A percentile compares a stretch with the other conserved stretches of the same genome.
These are phyloP conservation scores for Scheffersomyces illinoinensis DNA, from an alignment of 1,139 yeast genomes.

Conservation along the genomic window DNA sequence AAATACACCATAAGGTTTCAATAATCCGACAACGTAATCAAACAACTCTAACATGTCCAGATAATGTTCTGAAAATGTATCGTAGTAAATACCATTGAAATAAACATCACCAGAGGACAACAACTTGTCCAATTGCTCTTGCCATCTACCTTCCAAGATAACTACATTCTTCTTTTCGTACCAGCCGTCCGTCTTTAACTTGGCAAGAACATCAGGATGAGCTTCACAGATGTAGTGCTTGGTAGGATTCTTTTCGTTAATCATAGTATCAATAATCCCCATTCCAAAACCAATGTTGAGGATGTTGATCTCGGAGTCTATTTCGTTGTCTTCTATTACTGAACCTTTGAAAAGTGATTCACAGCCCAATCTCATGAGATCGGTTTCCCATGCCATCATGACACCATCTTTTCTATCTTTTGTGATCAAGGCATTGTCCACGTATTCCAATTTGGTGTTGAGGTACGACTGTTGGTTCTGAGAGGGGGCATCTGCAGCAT, in stretches of 20 bases:
- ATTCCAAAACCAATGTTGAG: constrained; percentile 93
- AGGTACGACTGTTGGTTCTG: constrained; percentile 67
- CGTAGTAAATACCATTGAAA: constrained; percentile 91
- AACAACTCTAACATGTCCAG: constrained; percentile 83
- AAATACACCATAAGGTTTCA: constrained; percentile 79
- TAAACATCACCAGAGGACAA: constrained; percentile 63
- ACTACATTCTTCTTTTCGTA: constrained; percentile 70
- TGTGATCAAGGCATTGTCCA: constrained; percentile 71
- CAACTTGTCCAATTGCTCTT: constrained; percentile 68
- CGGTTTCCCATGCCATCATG: constrained; percentile 96
- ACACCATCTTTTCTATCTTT: constrained; percentile 81
- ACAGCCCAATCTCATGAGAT: constrained; percentile 79
- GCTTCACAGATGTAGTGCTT: constrained; percentile 91
- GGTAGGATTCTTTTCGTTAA: constrained; percentile 60
- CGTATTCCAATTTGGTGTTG: constrained; percentile 65
- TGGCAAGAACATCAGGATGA: constrained; percentile 82
- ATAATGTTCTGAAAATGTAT: constrained; percentile 87
- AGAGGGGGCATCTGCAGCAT: constrained; percentile 52
- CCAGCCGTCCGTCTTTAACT: constrained; percentile 81
- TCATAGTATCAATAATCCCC: constrained; percentile 89
- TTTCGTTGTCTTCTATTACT: constrained; percentile 22
- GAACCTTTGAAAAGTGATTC: constrained; percentile 57
- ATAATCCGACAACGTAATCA: constrained; percentile 76
- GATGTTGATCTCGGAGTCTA: constrained; percentile 50
- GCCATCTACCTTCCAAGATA: constrained; percentile 88